phyloP scores from a whole-genome alignment of 1,139 yeast species.

The Suhomyces choctaworum region DNA sequence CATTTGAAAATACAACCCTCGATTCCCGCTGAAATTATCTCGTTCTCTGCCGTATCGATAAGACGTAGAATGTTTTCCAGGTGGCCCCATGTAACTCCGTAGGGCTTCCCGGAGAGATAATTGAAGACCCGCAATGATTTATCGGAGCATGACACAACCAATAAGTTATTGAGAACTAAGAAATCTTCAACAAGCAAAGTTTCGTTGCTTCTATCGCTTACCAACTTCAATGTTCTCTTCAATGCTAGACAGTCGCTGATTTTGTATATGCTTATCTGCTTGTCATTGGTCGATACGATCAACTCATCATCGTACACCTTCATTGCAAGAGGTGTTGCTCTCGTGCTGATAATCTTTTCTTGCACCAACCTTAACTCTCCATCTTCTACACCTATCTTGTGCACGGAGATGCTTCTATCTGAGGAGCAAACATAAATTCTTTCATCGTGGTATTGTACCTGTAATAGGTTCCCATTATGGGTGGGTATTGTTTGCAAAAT shows the following conservation, averaged over 20 bases:
- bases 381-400: conserved; percentile 32
- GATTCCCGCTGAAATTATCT: conserved; percentile 43
- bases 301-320: conserved; percentile 34
- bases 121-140: conserved; percentile 56
- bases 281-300: conserved; percentile 56
- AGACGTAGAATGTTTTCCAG: conserved; percentile 56
- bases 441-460: conserved; percentile 31
- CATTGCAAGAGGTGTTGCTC: conserved; percentile 48
- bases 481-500: conserved; percentile 55
- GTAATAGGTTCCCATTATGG: conserved; percentile 56
- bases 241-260: conserved; percentile 35
- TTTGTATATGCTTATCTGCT: conserved; percentile 42
- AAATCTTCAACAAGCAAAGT: conserved; percentile 46
- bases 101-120: conserved; percentile 43
- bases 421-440: conserved; percentile 55
- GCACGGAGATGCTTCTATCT: conserved; percentile 59
- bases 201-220: conserved; percentile 35
- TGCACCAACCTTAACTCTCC: conserved; percentile 26
- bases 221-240: conserved; percentile 41
- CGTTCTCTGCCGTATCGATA: conserved; percentile 20
- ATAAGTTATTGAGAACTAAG: conserved; percentile 23
- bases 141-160: conserved; percentile 55
- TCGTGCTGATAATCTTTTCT: conserved; percentile 50
- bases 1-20: conserved; percentile 59
- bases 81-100: conserved; percentile 64